Conservation (phyloP, 1,284 basidiomycete genomes). For the Melampsora americana region DNA sequence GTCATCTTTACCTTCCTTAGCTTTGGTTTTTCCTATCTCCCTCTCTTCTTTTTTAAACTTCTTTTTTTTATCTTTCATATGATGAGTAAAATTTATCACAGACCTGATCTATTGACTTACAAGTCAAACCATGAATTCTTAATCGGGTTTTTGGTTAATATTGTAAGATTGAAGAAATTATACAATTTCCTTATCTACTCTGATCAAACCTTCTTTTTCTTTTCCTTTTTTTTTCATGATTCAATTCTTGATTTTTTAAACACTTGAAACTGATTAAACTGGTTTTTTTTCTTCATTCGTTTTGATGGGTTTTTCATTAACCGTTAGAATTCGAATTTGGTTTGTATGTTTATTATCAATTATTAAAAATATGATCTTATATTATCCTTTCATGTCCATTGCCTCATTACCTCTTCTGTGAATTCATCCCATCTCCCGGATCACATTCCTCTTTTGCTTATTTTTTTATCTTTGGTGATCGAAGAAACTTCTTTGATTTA, state of each 20-base stretch:
- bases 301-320: too few species aligned
- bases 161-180: neutral
- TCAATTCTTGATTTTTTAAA: neutral
- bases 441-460: too few species aligned
- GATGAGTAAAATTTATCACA: neutral
- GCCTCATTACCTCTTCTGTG: too few species aligned
- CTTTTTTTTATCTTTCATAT: neutral
- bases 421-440: too few species aligned
- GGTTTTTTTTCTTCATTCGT: too few species aligned
- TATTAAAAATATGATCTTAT: too few species aligned
- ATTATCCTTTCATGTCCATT: too few species aligned
- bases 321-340: too few species aligned
- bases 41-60: neutral
- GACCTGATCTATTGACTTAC: neutral
- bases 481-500: too few species aligned
- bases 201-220: neutral
- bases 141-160: neutral
- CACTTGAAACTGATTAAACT: neutral
- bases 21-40: neutral
- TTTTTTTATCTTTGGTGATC: too few species aligned
- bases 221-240: neutral
- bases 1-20: neutral
- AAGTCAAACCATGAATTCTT: neutral
- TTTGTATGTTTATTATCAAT: too few species aligned
- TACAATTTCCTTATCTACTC: slow-evolving; percentile 1